Conservation (phyloP, 2,329 filamentous ascomycete species). For the Aureobasidium melanogenum region DNA sequence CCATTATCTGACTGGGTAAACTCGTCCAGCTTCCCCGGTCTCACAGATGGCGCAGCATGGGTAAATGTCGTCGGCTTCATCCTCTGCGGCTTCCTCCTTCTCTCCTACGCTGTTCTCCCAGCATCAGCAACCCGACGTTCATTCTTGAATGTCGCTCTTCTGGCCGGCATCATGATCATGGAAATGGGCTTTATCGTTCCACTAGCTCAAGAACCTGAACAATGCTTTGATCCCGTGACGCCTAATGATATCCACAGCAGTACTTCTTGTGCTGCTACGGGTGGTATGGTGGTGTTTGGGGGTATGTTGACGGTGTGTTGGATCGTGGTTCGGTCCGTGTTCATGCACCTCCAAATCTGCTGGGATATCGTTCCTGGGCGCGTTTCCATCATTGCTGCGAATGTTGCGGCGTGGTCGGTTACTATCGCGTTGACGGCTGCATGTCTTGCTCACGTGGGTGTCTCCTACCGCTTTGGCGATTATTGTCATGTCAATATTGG, state of each 20-base stretch:
- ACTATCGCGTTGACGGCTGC: constrained; percentile 24
- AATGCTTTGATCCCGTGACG: constrained; percentile 78
- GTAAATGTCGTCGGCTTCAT: constrained; percentile 62
- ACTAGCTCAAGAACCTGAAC: constrained; percentile 59
- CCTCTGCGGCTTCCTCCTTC: constrained; percentile 62
- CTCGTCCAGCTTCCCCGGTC: constrained; percentile 45
- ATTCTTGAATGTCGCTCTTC: constrained; percentile 75
- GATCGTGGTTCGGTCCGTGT: constrained; percentile 51
- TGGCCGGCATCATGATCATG: constrained; percentile 62
- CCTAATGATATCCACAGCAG: constrained; percentile 72
- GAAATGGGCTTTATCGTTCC: constrained; percentile 79
- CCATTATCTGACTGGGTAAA: constrained; percentile 69
- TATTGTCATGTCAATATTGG: constrained; percentile 78
- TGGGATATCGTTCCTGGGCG: constrained; percentile 27
- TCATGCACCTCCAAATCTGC: constrained; percentile 31
- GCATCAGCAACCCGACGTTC: constrained; percentile 74
- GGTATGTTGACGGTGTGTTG: constrained; percentile 73
- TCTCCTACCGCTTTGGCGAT: constrained; percentile 58
- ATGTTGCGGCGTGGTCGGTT: constrained; percentile 23
- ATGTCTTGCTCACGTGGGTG: constrained; percentile 36
- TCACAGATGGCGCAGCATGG: constrained; percentile 64
- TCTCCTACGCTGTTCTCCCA: constrained; percentile 69
- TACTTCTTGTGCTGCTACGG: constrained; percentile 69
- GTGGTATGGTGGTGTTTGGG: constrained; percentile 67
- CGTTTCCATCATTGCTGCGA: constrained; percentile 24